A percentile compares a stretch with the other conserved stretches of the same genome.
Conservation (phyloP, 202 grass and related monocot genomes). For the Cymbopogon flexuosus region DNA sequence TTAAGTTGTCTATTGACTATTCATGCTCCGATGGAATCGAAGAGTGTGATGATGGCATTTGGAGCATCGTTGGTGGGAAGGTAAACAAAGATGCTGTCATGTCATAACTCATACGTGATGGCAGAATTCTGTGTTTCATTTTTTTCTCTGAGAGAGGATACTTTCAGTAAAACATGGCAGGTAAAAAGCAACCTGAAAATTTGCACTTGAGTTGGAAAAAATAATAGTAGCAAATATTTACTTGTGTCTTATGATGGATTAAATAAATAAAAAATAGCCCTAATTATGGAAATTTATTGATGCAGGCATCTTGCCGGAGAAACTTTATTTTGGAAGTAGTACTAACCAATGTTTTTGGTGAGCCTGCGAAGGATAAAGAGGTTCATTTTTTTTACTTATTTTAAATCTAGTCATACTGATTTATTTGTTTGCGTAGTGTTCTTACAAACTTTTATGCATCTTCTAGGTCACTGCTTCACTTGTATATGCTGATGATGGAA, state of each 20-base stretch:
- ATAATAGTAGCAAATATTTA: not conserved
- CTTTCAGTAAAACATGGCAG: constrained; percentile 2
- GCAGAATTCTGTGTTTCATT: not conserved
- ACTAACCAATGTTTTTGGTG: constrained; percentile 61
- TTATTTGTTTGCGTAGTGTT: constrained; percentile 19
- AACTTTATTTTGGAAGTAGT: constrained; percentile 84
- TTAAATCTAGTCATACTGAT: constrained; percentile 7
- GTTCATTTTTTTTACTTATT: constrained; percentile 34
- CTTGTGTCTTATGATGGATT: not conserved
- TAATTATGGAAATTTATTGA: constrained; percentile 30
- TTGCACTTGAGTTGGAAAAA: constrained; percentile 4
- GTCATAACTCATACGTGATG: not conserved
- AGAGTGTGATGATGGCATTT: constrained; percentile 68
- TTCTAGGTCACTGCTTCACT: constrained; percentile 81
- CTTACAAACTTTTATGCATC: constrained; percentile 26
- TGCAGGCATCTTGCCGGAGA: constrained; percentile 85
- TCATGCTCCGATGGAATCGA: constrained; percentile 77
- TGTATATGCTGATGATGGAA: constrained; percentile 79
- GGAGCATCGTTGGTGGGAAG: constrained; percentile 93
- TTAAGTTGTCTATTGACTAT: constrained; percentile 76
- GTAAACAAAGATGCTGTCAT: constrained; percentile 33
- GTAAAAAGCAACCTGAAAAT: constrained; percentile 18
- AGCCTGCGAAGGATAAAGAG: constrained; percentile 62
- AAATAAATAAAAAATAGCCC: not conserved
- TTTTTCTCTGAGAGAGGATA: not conserved